Evolutionary conservation across 2,329 filamentous ascomycete genomes (phyloP).

Genomic region (Aspergillus glaucus): DNA sequence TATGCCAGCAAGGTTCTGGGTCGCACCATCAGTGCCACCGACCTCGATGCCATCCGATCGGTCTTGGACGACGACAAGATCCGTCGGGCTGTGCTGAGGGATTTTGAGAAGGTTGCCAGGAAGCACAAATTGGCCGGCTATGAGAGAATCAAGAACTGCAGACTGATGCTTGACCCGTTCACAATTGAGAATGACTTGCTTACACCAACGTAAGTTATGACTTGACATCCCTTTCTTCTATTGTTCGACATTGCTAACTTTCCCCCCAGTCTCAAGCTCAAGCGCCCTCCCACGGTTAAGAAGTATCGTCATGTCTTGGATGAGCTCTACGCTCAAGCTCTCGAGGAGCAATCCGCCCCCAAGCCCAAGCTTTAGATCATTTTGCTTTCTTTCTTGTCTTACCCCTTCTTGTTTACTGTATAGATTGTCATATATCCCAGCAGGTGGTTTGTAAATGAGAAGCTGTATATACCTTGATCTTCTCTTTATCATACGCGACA

Average conservation of each 20-base stretch:
- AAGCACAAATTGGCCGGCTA: conserved; percentile 88
- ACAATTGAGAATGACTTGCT: conserved; percentile 82
- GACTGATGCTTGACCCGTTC: conserved; percentile 81
- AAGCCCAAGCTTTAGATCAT: conserved; percentile 35
- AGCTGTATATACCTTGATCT: background rate
- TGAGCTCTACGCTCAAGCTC: conserved; percentile 54
- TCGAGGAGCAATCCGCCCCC: conserved; percentile 31
- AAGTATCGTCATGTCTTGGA: conserved; percentile 53
- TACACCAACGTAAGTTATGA: conserved; percentile 42
- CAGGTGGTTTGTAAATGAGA: background rate
- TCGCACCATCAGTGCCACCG: conserved; percentile 56
- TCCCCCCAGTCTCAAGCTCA: conserved; percentile 58
- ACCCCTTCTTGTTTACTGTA: conserved; percentile 1
- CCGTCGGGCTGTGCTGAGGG: conserved; percentile 65
- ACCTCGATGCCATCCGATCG: conserved; percentile 60
- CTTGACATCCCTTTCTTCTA: conserved; percentile 28
- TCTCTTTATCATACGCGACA: background rate
- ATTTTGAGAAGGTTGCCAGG: conserved; percentile 71
- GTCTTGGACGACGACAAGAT: conserved; percentile 66
- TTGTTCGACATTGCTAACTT: conserved; percentile 11
- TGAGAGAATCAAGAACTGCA: conserved; percentile 69
- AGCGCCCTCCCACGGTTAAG: conserved; percentile 62
- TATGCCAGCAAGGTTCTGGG: conserved; percentile 74
- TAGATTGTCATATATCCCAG: background rate
- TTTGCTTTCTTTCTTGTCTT: conserved; percentile 1